Evolutionary conservation across 2,329 filamentous ascomycete species (phyloP).

Genomic region (Monosporascus ibericus): DNA sequence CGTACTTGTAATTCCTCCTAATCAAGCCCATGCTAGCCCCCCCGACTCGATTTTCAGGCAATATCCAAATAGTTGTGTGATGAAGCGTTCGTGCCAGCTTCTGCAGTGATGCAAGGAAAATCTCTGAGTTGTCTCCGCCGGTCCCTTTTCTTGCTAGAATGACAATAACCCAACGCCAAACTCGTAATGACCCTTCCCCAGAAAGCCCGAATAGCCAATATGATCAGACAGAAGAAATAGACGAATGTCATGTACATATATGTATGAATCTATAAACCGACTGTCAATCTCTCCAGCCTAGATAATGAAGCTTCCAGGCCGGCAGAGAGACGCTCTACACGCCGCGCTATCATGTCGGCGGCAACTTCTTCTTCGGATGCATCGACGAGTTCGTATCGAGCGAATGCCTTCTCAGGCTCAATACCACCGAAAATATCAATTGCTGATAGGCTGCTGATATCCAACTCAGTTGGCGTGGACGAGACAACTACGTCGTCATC

Average conservation of each 20-base stretch:
- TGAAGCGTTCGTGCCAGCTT: not conserved
- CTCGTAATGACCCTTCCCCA: not conserved
- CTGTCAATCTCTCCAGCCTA: constrained; percentile 30
- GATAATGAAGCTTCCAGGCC: constrained; percentile 29
- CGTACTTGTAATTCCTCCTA: too few species aligned
- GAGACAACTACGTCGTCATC: constrained; percentile 37
- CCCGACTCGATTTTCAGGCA: not conserved
- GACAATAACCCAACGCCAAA: not conserved
- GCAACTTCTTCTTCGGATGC: constrained; percentile 41
- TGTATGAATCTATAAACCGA: constrained; percentile 18
- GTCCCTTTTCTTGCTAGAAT: not conserved
- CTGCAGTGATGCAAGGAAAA: not conserved
- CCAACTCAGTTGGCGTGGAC: constrained; percentile 30
- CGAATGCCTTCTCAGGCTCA: constrained; percentile 56
- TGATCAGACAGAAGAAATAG: not conserved
- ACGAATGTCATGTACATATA: not conserved
- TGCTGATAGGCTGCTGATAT: constrained; percentile 35
- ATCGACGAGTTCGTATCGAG: constrained; percentile 60
- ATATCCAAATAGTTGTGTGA: not conserved
- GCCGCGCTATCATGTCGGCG: constrained; percentile 39
- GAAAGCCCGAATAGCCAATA: not conserved
- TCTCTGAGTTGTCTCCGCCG: not conserved
- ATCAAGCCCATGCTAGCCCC: too few species aligned
- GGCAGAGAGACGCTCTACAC: constrained; percentile 43
- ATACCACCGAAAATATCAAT: constrained; percentile 47